These are phyloP conservation scores for Triadica sebifera DNA, from an alignment of 345 rosid genomes.

Conservation along the genomic window DNA sequence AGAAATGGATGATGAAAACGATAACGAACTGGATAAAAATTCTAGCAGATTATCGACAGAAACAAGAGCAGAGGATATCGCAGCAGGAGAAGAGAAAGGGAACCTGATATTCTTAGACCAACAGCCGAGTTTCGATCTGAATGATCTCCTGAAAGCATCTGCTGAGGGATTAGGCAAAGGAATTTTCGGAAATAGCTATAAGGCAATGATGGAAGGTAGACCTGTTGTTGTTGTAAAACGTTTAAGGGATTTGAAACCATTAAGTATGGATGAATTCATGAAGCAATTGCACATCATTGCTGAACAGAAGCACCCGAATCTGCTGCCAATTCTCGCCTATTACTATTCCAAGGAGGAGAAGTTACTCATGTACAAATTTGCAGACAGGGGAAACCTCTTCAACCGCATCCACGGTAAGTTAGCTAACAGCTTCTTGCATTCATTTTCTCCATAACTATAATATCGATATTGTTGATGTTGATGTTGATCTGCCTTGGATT, in stretches of 20 bases:
- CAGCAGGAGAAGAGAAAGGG: slow-evolving; percentile 25
- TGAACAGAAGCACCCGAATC: slow-evolving; percentile 43
- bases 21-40: neutral
- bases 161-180: slow-evolving; percentile 57
- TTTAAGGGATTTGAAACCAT: slow-evolving; percentile 44
- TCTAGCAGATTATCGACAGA: neutral
- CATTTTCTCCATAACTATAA: too few relatives aligned
- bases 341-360: slow-evolving; percentile 68
- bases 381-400: slow-evolving; percentile 48
- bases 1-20: neutral
- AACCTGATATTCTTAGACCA: slow-evolving; percentile 38
- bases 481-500: too few relatives aligned
- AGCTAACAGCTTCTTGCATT: too few relatives aligned
- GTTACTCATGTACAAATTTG: slow-evolving; percentile 39
- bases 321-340: slow-evolving; percentile 66
- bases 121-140: slow-evolving; percentile 27
- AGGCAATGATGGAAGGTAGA: slow-evolving; percentile 36
- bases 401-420: slow-evolving; percentile 51
- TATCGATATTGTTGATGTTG: too few relatives aligned
- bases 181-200: slow-evolving; percentile 46
- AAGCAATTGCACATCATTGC: slow-evolving; percentile 33
- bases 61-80: neutral
- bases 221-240: slow-evolving; percentile 43
- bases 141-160: slow-evolving; percentile 48
- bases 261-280: slow-evolving; percentile 40